phyloP scores from a whole-genome alignment of 768 basidiomycete genomes.

The Pulveroboletus frians region DNA sequence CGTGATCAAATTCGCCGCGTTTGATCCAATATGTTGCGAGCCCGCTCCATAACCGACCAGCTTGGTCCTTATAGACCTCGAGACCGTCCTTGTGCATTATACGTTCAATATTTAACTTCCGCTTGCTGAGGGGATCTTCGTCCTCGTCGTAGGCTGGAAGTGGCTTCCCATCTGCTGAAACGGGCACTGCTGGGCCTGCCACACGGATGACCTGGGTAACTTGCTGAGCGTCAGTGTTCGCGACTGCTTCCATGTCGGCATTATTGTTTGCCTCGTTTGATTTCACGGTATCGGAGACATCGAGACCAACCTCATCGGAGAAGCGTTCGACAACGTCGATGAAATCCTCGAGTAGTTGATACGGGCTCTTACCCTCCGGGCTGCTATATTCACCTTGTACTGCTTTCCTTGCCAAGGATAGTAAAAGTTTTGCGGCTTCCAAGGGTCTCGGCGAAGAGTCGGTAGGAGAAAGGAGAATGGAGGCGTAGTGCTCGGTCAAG shows the following conservation, averaged over 20 bases:
- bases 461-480: slow-evolving; percentile 55
- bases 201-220: slow-evolving; percentile 63
- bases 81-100: slow-evolving; percentile 86
- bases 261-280: slow-evolving; percentile 49
- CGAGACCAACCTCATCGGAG: slow-evolving; percentile 89
- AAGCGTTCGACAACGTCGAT: slow-evolving; percentile 86
- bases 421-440: slow-evolving; percentile 87
- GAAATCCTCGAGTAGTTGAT: slow-evolving; percentile 89
- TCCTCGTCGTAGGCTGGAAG: slow-evolving; percentile 66
- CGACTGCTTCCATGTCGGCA: slow-evolving; percentile 40
- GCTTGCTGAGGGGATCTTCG: slow-evolving; percentile 67
- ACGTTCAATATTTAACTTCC: slow-evolving; percentile 78
- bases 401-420: slow-evolving; percentile 80
- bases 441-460: slow-evolving; percentile 71
- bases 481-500: slow-evolving; percentile 73
- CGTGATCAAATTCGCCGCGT: slow-evolving; percentile 89
- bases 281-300: slow-evolving; percentile 64
- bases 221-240: slow-evolving; percentile 29
- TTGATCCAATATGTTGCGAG: slow-evolving; percentile 99
- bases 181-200: slow-evolving; percentile 57
- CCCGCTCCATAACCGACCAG: slow-evolving; percentile 93
- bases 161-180: slow-evolving; percentile 47
- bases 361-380: slow-evolving; percentile 91
- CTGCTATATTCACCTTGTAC: slow-evolving; percentile 77
- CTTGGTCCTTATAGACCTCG: slow-evolving; percentile 90